Evolutionary conservation across 768 basidiomycete genomes (phyloP).

Genomic region (Suillus lakei): DNA sequence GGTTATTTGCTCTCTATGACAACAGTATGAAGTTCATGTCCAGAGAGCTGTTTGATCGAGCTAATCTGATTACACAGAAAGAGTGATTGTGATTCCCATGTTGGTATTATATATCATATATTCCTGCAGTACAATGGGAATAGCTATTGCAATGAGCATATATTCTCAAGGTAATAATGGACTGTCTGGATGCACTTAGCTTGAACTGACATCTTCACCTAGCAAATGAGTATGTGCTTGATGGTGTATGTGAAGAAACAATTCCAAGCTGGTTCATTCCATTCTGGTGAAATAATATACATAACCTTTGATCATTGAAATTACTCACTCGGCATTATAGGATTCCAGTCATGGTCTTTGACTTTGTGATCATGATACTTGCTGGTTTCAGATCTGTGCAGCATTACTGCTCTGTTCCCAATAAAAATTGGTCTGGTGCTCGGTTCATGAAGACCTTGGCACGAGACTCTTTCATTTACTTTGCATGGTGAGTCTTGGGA

Average conservation of each 20-base stretch:
- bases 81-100: constrained; percentile 3
- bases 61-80: background rate
- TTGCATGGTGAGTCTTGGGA: background rate
- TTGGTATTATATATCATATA: background rate
- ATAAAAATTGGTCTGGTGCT: constrained; percentile 11
- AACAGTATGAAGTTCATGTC: background rate
- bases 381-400: constrained; percentile 11
- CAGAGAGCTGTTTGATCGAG: background rate
- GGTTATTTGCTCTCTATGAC: constrained; percentile 10
- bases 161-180: background rate
- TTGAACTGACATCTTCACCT: background rate
- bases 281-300: constrained; percentile 4
- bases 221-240: background rate
- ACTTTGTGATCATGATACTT: constrained; percentile 6
- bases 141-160: constrained; percentile 3
- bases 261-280: constrained; percentile 7
- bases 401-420: constrained; percentile 6
- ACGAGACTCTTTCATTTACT: constrained; percentile 12
- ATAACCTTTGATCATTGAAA: background rate
- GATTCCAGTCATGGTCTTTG: constrained; percentile 7
- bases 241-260: background rate
- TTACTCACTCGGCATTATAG: background rate
- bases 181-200: background rate
- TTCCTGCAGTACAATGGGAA: background rate
- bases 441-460: constrained; percentile 7